Evolutionary conservation across 495 filamentous ascomycete species (phyloP), one percentile per base, ranked within the genome.

Genomic region (Hypoxylon rickii): DNA sequence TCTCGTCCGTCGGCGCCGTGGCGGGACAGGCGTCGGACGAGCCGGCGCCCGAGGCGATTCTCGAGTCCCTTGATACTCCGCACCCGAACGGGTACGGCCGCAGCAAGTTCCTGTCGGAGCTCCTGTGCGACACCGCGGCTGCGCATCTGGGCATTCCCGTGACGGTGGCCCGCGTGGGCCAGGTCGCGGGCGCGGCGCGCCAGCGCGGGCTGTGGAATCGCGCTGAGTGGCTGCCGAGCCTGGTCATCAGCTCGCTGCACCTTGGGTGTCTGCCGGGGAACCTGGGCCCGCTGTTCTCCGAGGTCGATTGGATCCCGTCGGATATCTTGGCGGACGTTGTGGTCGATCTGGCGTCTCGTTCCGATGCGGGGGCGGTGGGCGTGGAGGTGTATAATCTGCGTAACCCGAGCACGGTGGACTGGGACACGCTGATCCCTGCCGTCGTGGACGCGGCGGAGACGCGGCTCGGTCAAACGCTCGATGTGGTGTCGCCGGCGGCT

Each of bases 21-120:
- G 22, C 15, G 4, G 37, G 38, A 0, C 43, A n/a, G 4, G 33
- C 51, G 12, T 21, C 45, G 3, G 44, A 57, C 19, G 48, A 58
- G 0, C 48, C 63, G 0, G 65, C 82, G 3, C 78, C 77, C 0
- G 80, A 83, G 49, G 0, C 51, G 63, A 0, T 51, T 79, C 4
- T 58, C 63, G 10, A 71, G 75, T 38, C 52, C 63, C 12, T 44
- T 44, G 31, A 17, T 64, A 47, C 24, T 50, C 36, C 15, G 44
- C 16, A 67, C 72, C 18, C 39, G 4, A 45, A 38, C 26, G 82
- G 83, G 0, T 85, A 86, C 41, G 78, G 73, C 2, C 71, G 77
- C 43, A 78, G 75, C 15, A 87, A 86, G 62, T 70, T 73, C 17
- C 66, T 84, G 3, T 65, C 72, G 5, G 80, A 83, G 34, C 45